Evolutionary conservation across 257 asterid genomes (phyloP), one percentile per base, ranked within the genome.

Genomic region (Gentiana straminea): DNA sequence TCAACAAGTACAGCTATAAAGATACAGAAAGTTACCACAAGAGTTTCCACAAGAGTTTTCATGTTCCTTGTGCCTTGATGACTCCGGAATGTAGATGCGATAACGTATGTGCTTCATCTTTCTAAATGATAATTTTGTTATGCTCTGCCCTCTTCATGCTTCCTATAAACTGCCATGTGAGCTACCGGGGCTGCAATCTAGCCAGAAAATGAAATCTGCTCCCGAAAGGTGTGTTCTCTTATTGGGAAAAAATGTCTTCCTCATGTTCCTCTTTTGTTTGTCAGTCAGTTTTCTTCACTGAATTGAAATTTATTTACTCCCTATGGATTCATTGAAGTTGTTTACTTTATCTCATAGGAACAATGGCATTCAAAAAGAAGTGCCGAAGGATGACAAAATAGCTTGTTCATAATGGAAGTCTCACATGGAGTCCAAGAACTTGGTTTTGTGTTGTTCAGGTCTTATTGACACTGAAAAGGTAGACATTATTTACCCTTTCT

Each of bases 71-170:
- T 77, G 98, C 98, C n/a, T 78, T 71, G 70, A 43, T 82, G 72
- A 84, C 90, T 57, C 87, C 94, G 49, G 75, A 87, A 61, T 87
- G 90, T 68, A 77, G 82, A 68, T 87, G 98, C 94, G 98, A 91
- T 81, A 48, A 62, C 69, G 96, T 84, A 77, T 33, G 94, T 64
- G 7, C 52, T 4, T 32, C 43, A 36, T 54, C 53, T 24, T 52
- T 54, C 52, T 35, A 34, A 69, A 87, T 95, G 94, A 87, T 35
- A 81, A 87, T 70, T 91, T 87, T 71, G 96, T 87, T 49, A 70
- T 84, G 80, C 70, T 87, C 51, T 91, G 98, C 68, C 98, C 98
- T 59, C 70, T 67, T 53, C 98, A 91, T 78, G 76, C 77, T 34
- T 59, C 77, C 48, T 72, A 66, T 68, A 71, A 75, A 65, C 79